Conservation (phyloP, 305 asterid species). For the Petunia hybrid region DNA sequence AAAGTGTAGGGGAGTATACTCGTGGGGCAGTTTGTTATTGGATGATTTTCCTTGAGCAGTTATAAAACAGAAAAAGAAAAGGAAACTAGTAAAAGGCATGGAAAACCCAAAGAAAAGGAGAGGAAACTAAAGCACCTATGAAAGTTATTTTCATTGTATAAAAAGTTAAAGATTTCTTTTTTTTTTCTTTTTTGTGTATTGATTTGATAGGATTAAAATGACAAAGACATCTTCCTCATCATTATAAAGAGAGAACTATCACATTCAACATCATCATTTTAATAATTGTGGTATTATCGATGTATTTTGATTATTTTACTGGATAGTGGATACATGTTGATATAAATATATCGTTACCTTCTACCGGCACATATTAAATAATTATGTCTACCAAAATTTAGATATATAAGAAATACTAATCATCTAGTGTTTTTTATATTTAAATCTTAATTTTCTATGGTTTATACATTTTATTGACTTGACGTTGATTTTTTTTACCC, state of each 20-base stretch:
- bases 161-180: not conserved
- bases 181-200: not conserved
- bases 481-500: not conserved
- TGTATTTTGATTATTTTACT: too few species aligned
- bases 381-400: too few species aligned
- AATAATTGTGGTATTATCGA: not conserved
- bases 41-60: not conserved
- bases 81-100: not conserved
- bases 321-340: too few species aligned
- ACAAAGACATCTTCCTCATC: conserved; percentile 17
- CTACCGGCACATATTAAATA: too few species aligned
- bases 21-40: not conserved
- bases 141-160: conserved; percentile 11
- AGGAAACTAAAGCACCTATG: not conserved
- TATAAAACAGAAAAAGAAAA: not conserved
- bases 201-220: conserved; percentile 6
- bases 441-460: too few species aligned
- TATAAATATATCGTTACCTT: too few species aligned
- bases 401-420: too few species aligned
- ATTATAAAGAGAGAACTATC: conserved; percentile 18
- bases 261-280: not conserved
- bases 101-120: not conserved
- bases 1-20: not conserved
- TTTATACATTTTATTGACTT: not conserved
- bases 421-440: too few species aligned